Evolutionary conservation across 1,284 basidiomycete genomes (phyloP).

Genomic region (Ceratobasidium sp.): DNA sequence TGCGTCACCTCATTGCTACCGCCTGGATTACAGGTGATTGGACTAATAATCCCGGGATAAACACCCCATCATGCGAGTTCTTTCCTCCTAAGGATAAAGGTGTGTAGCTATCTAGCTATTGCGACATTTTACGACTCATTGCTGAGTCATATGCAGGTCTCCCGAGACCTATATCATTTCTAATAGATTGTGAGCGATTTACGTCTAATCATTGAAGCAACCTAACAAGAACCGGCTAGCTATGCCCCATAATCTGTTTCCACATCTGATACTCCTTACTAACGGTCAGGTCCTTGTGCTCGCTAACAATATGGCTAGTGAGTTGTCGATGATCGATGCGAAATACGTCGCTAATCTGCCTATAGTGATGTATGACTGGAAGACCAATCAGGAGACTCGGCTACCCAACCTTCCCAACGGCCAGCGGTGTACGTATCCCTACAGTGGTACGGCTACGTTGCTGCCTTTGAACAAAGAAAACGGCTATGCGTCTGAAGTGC

Average conservation of each 20-base stretch:
- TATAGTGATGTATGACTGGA: conserved; percentile 85
- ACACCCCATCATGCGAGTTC: conserved; percentile 56
- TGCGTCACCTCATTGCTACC: neutral
- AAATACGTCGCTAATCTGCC: no score
- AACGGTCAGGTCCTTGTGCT: conserved; percentile 78
- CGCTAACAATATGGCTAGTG: no score
- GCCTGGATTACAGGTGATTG: conserved; percentile 75
- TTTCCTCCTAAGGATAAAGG: conserved; percentile 54
- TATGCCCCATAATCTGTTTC: conserved; percentile 53
- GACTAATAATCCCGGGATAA: conserved; percentile 81
- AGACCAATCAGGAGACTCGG: conserved; percentile 71
- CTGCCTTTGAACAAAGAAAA: conserved; percentile 77
- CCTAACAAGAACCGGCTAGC: conserved; percentile 29
- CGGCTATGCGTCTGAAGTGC: conserved; percentile 74
- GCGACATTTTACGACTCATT: neutral
- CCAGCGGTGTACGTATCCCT: conserved; percentile 85
- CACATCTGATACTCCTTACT: conserved; percentile 53
- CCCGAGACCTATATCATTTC: conserved; percentile 50
- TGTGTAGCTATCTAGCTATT: conserved; percentile 21
- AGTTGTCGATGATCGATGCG: no score
- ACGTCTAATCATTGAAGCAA: neutral
- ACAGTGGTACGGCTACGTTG: conserved; percentile 78
- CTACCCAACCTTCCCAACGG: conserved; percentile 83
- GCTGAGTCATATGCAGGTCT: conserved; percentile 1
- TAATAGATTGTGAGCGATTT: conserved; percentile 52